Evolutionary conservation across 768 basidiomycete genomes (phyloP), one percentile per base, ranked within the genome.

Genomic region (Chalciporus pseudorubinellus): DNA sequence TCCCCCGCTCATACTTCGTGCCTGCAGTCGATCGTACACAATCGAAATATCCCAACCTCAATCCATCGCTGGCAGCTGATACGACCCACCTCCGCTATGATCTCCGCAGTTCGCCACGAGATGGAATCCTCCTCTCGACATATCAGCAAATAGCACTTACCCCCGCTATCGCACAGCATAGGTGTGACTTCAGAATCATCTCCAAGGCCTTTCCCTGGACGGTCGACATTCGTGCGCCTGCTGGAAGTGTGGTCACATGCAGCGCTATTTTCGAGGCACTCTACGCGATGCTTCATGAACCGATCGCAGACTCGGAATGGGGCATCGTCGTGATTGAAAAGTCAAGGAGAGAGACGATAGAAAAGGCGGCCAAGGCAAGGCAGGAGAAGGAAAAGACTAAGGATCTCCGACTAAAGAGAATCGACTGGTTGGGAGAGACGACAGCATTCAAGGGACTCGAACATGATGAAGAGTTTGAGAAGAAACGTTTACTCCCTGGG

Each of bases 301-400:
- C 74, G 7, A 71, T 89, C 18, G 74, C 55, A 1, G 84, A 87
- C 52, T 84, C 84, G 4, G 87, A 88, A 59, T 88, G 86, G 85
- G 84, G 81, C 0, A 67, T 83, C 41, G 69, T 80, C 16, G 60
- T 75, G 6, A 60, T 49, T 22, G 76, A 81, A 40, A 74, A 74
- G 64, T 72, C 74, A 50, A 63, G 61, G 52, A 70, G 65, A 47
- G 77, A 77, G 55, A 55, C 57, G 18, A 73, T 84, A 14, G 76
- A 81, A 59, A 75, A 69, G 45, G 76, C 82, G 2, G 76, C 74
- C 46, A 81, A 77, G 67, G 76, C 73, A 52, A 70, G 85, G 50
- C 49, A 66, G 6, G 75, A 77, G 6, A 59, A 57, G 42, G 71
- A 67, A 14, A 63, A 48, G 43, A 49, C 34, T 1, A 53, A 59